phyloP scores from a whole-genome alignment of 2,329 filamentous ascomycete genomes.

The Xylariaceae sp. region DNA sequence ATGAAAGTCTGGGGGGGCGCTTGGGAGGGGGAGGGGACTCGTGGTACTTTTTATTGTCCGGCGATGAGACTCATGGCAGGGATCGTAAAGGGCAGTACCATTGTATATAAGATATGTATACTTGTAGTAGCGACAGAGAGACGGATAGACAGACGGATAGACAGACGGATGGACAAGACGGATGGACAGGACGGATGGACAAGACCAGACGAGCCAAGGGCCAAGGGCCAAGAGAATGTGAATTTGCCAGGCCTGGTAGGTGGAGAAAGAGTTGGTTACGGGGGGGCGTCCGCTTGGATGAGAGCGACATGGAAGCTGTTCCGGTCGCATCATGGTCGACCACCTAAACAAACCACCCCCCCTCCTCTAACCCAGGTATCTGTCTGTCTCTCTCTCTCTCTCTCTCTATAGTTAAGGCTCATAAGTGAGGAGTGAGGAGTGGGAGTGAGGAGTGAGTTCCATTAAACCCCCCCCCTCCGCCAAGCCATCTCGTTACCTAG shows the following conservation, averaged over 20 bases:
- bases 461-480: conserved; percentile 24
- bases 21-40: conserved; percentile 25
- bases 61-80: background rate
- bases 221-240: conserved; percentile 18
- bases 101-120: no score
- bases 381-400: no score
- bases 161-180: no score
- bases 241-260: background rate
- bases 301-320: conserved; percentile 30
- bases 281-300: conserved; percentile 22
- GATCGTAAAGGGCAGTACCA: no score
- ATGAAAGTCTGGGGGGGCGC: conserved; percentile 26
- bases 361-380: no score
- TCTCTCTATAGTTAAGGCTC: no score
- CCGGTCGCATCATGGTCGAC: conserved; percentile 21
- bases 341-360: no score
- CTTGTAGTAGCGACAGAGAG: no score
- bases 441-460: no score
- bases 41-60: conserved; percentile 24
- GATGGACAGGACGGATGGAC: no score
- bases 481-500: conserved; percentile 23
- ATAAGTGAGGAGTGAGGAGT: no score
- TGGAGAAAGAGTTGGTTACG: conserved; percentile 20
- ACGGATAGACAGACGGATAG: no score
- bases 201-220: background rate